Conservation (phyloP, 352 stramenopile genomes). For the Detonula confervacea region DNA sequence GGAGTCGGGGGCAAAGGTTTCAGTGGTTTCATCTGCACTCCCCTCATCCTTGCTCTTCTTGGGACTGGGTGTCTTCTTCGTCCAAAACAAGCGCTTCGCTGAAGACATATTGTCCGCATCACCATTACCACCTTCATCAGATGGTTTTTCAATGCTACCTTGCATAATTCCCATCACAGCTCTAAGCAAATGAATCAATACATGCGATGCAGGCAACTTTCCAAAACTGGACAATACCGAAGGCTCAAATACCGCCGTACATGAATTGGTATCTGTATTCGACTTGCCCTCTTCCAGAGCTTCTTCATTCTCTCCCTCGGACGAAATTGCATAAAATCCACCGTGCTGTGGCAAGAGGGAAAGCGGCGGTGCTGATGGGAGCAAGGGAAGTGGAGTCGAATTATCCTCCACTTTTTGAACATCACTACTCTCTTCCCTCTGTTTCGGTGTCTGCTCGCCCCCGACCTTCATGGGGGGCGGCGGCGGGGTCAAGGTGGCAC, state of each 20-base stretch:
- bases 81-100: neutral
- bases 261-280: constrained; percentile 22
- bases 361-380: constrained; percentile 38
- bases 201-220: constrained; percentile 70
- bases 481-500: neutral
- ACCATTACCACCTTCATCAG: no score
- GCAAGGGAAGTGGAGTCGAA: constrained; percentile 34
- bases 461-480: neutral
- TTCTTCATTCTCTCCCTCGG: constrained; percentile 16
- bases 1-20: constrained; percentile 43
- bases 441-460: neutral
- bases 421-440: neutral
- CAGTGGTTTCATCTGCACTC: neutral
- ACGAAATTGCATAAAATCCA: neutral
- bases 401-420: neutral
- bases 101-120: neutral
- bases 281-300: constrained; percentile 5
- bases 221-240: constrained; percentile 69
- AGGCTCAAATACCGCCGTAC: constrained; percentile 67
- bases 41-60: constrained; percentile 46
- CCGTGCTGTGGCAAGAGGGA: constrained; percentile 40
- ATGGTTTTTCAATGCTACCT: no score
- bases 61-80: constrained; percentile 3
- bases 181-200: constrained; percentile 72
- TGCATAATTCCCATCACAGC: constrained; percentile 44